Percentiles rank a stretch among this genome's conserved stretches.
Evolutionary conservation across 257 asterid genomes (phyloP).

Genomic region (Rubia yunnanensis): DNA sequence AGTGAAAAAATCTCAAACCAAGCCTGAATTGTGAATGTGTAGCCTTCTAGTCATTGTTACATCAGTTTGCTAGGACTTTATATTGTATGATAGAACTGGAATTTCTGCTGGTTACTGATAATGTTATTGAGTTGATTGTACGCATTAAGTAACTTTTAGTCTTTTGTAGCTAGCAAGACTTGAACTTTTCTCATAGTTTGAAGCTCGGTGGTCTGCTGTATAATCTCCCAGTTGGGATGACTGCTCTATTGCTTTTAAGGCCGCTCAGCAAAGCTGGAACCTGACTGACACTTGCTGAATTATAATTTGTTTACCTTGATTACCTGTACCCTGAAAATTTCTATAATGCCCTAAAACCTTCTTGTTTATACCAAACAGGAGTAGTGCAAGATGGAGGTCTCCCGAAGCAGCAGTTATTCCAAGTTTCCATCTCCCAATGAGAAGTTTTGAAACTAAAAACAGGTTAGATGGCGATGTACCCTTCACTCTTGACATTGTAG

Average conservation of each 20-base stretch:
- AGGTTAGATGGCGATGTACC: conserved; percentile 28
- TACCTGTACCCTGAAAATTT: neutral
- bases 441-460: conserved; percentile 74
- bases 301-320: neutral
- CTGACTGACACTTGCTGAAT: neutral
- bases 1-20: neutral
- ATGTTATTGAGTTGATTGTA: neutral
- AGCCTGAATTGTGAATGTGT: neutral
- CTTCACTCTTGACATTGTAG: neutral
- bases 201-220: neutral
- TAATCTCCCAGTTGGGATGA: neutral
- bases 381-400: conserved; percentile 45
- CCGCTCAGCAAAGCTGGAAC: neutral
- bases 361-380: conserved; percentile 28
- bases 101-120: neutral
- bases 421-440: conserved; percentile 79
- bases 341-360: conserved; percentile 1
- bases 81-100: neutral
- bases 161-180: neutral
- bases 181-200: neutral
- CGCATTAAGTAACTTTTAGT: neutral
- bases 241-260: neutral
- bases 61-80: neutral
- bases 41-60: neutral
- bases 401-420: conserved; percentile 67